These are phyloP conservation scores for Camillea tinctor DNA, from an alignment of 2,329 filamentous ascomycete species.

Conservation along the genomic window DNA sequence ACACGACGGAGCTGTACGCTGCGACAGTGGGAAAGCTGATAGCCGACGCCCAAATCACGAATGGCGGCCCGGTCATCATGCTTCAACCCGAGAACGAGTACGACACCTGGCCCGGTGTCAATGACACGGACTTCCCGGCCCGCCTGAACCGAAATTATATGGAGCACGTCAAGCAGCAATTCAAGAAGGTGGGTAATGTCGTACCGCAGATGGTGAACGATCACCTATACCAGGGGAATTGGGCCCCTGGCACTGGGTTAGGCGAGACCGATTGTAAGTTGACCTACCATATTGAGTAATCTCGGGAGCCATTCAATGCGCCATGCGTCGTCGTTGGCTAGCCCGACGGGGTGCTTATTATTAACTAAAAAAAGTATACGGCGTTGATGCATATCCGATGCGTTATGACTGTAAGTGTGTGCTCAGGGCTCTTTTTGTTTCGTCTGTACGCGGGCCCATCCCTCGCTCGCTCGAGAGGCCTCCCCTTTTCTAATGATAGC, in stretches of 20 bases:
- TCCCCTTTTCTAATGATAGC: background rate
- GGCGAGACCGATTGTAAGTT: slow-evolving; percentile 38
- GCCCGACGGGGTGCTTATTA: too few relatives aligned
- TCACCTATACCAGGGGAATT: slow-evolving; percentile 55
- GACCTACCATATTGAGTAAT: too few relatives aligned
- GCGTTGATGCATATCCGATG: slow-evolving; percentile 63
- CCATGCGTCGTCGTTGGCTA: background rate
- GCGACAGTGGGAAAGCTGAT: slow-evolving; percentile 61
- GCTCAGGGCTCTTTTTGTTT: background rate
- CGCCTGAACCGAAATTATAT: slow-evolving; percentile 60
- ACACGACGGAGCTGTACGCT: slow-evolving; percentile 63
- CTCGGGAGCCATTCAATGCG: background rate
- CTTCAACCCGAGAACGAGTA: slow-evolving; percentile 83
- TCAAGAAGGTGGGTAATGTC: slow-evolving; percentile 63
- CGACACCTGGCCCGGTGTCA: slow-evolving; percentile 44
- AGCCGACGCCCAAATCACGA: slow-evolving; percentile 74
- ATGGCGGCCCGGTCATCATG: slow-evolving; percentile 74
- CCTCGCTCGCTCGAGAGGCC: too few relatives aligned
- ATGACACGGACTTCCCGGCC: slow-evolving; percentile 49
- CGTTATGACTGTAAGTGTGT: slow-evolving; percentile 50
- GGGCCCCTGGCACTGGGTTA: slow-evolving; percentile 59
- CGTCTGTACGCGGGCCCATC: background rate
- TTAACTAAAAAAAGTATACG: slow-evolving; percentile 28
- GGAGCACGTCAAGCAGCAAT: slow-evolving; percentile 67
- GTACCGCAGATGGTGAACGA: slow-evolving; percentile 77